Evolutionary conservation across 805 yeast genomes (phyloP).

Genomic region (Cyberlindnera petersonii): DNA sequence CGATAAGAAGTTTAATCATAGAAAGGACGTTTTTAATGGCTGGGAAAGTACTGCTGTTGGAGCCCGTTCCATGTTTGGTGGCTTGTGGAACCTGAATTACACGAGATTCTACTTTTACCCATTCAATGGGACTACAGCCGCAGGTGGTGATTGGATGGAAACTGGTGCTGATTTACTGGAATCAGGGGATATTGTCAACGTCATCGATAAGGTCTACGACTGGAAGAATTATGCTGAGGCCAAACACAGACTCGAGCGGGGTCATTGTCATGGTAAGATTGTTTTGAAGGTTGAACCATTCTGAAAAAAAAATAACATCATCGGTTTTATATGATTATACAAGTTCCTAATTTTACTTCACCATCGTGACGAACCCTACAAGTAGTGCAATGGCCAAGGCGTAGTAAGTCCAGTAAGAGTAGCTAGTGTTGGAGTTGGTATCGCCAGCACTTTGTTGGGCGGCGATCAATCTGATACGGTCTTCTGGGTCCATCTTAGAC

Average conservation of each 20-base stretch:
- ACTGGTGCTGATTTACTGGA: constrained; percentile 43
- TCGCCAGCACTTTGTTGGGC: constrained; percentile 19
- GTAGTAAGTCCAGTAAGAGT: constrained; percentile 26
- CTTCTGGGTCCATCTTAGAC: constrained; percentile 48
- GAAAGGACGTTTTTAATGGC: constrained; percentile 32
- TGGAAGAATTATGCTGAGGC: constrained; percentile 58
- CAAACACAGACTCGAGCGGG: constrained; percentile 43
- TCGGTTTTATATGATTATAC: too few relatives aligned
- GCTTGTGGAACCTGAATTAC: constrained; percentile 36
- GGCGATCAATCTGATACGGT: constrained; percentile 48
- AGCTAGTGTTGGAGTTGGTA: constrained; percentile 1
- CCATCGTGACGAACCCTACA: constrained; percentile 23
- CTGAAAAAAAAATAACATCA: constrained; percentile 24
- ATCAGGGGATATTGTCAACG: constrained; percentile 41
- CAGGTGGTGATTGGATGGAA: constrained; percentile 33
- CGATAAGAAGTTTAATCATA: constrained; percentile 44
- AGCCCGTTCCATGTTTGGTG: constrained; percentile 34
- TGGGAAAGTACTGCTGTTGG: constrained; percentile 35
- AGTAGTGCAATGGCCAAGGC: constrained; percentile 33
- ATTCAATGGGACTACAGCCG: constrained; percentile 7
- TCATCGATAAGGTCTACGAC: constrained; percentile 52
- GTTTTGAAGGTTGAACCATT: constrained; percentile 45
- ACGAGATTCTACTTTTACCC: constrained; percentile 34
- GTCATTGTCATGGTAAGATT: constrained; percentile 65
- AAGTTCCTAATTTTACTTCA: constrained; percentile 5